Conservation (phyloP, 306 rosid species). For the Quillaja saponaria region DNA sequence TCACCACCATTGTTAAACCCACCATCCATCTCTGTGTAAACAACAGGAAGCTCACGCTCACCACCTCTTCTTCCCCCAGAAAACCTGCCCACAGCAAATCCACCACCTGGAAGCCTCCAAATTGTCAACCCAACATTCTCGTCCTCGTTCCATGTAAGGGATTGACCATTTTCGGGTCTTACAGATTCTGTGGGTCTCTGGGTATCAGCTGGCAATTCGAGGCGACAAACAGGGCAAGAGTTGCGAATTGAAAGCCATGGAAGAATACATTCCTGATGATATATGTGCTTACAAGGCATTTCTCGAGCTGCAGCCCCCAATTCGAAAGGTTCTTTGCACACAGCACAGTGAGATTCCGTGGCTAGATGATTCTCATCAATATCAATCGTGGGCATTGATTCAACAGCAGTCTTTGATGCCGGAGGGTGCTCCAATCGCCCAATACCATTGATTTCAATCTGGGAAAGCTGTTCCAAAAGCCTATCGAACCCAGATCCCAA, state of each 20-base stretch:
- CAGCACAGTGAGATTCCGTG: conserved; percentile 67
- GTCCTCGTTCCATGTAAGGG: conserved; percentile 32
- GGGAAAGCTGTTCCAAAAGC: conserved; percentile 71
- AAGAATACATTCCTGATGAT: conserved; percentile 72
- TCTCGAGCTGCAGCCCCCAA: conserved; percentile 53
- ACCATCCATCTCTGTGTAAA: conserved; percentile 78
- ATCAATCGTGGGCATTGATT: conserved; percentile 67
- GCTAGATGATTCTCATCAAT: conserved; percentile 43
- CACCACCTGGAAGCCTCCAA: conserved; percentile 91
- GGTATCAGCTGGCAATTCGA: conserved; percentile 54
- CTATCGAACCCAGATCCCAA: conserved; percentile 83
- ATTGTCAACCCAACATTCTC: conserved; percentile 68
- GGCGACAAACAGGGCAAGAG: conserved; percentile 91
- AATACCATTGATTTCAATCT: conserved; percentile 63
- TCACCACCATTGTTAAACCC: conserved; percentile 63
- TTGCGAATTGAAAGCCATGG: conserved; percentile 84
- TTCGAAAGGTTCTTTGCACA: conserved; percentile 72
- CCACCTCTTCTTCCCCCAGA: conserved; percentile 66
- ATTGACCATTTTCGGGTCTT: not conserved
- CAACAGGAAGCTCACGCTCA: conserved; percentile 77
- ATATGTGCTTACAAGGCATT: conserved; percentile 86
- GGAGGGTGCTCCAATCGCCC: conserved; percentile 64
- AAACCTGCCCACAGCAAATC: conserved; percentile 82
- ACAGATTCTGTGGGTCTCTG: conserved; percentile 9
- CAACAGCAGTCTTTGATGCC: conserved; percentile 74